A percentile compares a stretch with the other conserved stretches of the same genome.
phyloP scores from a whole-genome alignment of 1,139 yeast genomes.

The Suhomyces taliae region DNA sequence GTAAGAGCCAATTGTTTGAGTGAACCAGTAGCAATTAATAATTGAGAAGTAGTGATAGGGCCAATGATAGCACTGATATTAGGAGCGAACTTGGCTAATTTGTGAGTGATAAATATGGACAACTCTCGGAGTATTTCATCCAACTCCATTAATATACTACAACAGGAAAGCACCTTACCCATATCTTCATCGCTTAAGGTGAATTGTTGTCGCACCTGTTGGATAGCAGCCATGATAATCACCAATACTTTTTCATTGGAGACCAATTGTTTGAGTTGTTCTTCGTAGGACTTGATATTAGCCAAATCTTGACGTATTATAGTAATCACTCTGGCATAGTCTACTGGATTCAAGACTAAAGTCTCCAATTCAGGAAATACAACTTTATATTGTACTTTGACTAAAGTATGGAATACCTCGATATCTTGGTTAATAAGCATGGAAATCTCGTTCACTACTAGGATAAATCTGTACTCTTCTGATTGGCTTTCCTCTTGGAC shows the following conservation, averaged over 20 bases:
- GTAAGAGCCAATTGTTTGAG: slow-evolving; percentile 64
- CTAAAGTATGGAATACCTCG: slow-evolving; percentile 45
- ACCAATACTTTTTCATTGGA: slow-evolving; percentile 69
- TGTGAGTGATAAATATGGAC: slow-evolving; percentile 54
- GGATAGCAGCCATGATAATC: slow-evolving; percentile 70
- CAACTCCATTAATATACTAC: slow-evolving; percentile 49
- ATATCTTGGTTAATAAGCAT: slow-evolving; percentile 61
- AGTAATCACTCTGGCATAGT: slow-evolving; percentile 57
- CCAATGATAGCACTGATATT: slow-evolving; percentile 76
- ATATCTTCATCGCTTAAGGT: slow-evolving; percentile 38
- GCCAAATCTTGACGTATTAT: slow-evolving; percentile 53
- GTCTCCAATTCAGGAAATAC: slow-evolving; percentile 74
- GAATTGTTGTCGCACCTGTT: slow-evolving; percentile 24
- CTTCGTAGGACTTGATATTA: slow-evolving; percentile 33
- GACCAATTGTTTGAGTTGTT: slow-evolving; percentile 41
- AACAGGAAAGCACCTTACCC: slow-evolving; percentile 41
- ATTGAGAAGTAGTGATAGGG: slow-evolving; percentile 69
- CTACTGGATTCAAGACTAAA: slow-evolving; percentile 61
- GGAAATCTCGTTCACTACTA: slow-evolving; percentile 56
- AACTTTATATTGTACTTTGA: slow-evolving; percentile 54
- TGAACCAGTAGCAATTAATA: slow-evolving; percentile 73
- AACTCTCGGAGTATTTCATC: slow-evolving; percentile 45
- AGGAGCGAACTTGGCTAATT: slow-evolving; percentile 69
- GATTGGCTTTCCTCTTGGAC: slow-evolving; percentile 32
- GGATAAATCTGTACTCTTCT: slow-evolving; percentile 51